These are phyloP conservation scores for Ophiostoma australiae DNA, from an alignment of 2,329 filamentous ascomycete genomes.

Conservation along the genomic window DNA sequence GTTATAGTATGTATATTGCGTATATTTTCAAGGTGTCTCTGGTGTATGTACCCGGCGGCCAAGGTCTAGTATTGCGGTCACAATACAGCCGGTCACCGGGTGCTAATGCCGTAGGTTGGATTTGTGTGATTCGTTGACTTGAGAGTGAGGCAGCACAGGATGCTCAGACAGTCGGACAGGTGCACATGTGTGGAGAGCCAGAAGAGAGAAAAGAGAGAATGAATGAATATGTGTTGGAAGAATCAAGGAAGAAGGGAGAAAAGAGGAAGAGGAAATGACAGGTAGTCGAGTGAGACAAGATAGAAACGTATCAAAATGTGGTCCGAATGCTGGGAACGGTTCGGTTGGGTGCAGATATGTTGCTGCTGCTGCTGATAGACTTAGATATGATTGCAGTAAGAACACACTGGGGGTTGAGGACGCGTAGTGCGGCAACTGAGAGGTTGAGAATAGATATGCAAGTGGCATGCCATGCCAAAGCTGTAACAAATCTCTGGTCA, in stretches of 20 bases:
- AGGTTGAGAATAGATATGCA: background rate
- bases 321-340: background rate
- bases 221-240: background rate
- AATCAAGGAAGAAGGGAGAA: background rate
- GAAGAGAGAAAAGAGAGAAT: background rate
- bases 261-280: background rate
- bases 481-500: background rate
- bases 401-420: background rate
- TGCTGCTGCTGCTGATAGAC: background rate
- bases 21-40: background rate
- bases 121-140: background rate
- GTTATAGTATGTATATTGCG: background rate
- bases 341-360: background rate
- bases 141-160: background rate
- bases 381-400: background rate
- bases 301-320: background rate
- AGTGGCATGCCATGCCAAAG: background rate
- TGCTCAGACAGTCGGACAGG: background rate
- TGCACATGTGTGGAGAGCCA: too few species aligned
- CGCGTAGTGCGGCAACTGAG: background rate
- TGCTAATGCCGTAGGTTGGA: background rate
- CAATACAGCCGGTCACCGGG: slow-evolving; percentile 1
- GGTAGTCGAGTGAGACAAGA: background rate
- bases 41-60: slow-evolving; percentile 12
- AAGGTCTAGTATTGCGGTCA: slow-evolving; percentile 15